Conservation (phyloP, 768 basidiomycete species). For the Termitomyces sp. region DNA sequence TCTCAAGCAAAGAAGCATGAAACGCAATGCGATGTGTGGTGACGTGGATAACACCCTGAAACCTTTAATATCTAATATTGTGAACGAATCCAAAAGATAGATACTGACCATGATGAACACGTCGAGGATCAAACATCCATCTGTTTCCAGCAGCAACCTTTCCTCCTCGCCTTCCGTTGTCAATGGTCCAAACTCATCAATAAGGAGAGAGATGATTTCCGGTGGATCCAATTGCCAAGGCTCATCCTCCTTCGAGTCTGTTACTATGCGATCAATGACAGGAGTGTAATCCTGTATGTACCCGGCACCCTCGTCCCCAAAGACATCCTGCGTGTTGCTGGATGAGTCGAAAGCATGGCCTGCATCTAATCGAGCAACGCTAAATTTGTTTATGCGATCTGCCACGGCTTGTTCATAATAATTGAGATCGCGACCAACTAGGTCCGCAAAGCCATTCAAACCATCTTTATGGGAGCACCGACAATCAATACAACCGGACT, state of each 20-base stretch:
- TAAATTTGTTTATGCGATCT: constrained; percentile 31
- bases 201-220: constrained; percentile 44
- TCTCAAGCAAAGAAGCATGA: constrained; percentile 54
- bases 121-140: constrained; percentile 44
- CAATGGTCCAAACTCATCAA: constrained; percentile 53
- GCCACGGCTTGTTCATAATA: constrained; percentile 26
- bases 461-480: constrained; percentile 14
- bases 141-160: constrained; percentile 46
- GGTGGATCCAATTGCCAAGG: constrained; percentile 33
- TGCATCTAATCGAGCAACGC: constrained; percentile 26
- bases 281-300: constrained; percentile 5
- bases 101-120: constrained; percentile 40
- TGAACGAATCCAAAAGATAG: neutral
- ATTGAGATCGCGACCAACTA: constrained; percentile 37
- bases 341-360: constrained; percentile 17
- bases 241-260: constrained; percentile 15
- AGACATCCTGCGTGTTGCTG: neutral
- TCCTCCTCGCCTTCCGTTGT: constrained; percentile 37
- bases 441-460: constrained; percentile 30
- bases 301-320: neutral
- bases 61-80: neutral
- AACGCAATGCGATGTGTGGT: constrained; percentile 63
- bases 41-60: constrained; percentile 53
- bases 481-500: constrained; percentile 18
- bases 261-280: constrained; percentile 19